Conservation (phyloP, 1,284 basidiomycete species). For the Ganoderma leucocontextum region DNA sequence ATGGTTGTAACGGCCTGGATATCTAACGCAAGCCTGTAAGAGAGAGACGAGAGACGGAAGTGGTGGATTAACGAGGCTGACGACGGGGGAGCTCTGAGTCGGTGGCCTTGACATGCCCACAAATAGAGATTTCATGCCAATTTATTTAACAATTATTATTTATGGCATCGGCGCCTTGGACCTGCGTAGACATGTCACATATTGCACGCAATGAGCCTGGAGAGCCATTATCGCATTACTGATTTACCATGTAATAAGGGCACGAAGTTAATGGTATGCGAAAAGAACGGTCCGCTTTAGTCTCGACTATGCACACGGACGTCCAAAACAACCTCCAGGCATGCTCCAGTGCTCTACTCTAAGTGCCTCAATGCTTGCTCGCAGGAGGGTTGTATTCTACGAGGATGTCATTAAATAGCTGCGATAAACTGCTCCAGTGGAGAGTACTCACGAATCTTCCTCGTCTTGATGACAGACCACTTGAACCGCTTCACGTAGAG, state of each 20-base stretch:
- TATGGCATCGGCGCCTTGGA: not conserved
- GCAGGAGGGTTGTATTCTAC: slow-evolving; percentile 63
- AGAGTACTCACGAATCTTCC: slow-evolving; percentile 82
- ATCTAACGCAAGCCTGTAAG: slow-evolving; percentile 7
- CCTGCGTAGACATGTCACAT: not conserved
- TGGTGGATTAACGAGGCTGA: slow-evolving; percentile 3
- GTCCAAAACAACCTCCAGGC: slow-evolving; percentile 23
- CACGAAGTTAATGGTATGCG: slow-evolving; percentile 14
- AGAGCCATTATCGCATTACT: slow-evolving; percentile 29
- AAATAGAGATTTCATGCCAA: not conserved
- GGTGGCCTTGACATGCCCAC: too few species aligned
- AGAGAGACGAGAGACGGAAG: slow-evolving; percentile 6
- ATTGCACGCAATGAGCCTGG: not conserved
- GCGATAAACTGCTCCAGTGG: not conserved
- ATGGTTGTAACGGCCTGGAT: not conserved
- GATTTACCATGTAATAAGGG: slow-evolving; percentile 14
- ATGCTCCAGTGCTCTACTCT: slow-evolving; percentile 30
- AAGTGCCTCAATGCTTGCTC: slow-evolving; percentile 43
- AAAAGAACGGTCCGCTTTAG: slow-evolving; percentile 29
- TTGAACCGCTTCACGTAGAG: slow-evolving; percentile 96
- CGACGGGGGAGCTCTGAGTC: too few species aligned
- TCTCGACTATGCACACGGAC: slow-evolving; percentile 32
- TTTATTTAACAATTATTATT: not conserved
- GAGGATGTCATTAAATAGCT: slow-evolving; percentile 28
- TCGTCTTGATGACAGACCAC: slow-evolving; percentile 91